phyloP scores from a whole-genome alignment of 2,329 filamentous ascomycete genomes.

The Fusarium nisikadoi region DNA sequence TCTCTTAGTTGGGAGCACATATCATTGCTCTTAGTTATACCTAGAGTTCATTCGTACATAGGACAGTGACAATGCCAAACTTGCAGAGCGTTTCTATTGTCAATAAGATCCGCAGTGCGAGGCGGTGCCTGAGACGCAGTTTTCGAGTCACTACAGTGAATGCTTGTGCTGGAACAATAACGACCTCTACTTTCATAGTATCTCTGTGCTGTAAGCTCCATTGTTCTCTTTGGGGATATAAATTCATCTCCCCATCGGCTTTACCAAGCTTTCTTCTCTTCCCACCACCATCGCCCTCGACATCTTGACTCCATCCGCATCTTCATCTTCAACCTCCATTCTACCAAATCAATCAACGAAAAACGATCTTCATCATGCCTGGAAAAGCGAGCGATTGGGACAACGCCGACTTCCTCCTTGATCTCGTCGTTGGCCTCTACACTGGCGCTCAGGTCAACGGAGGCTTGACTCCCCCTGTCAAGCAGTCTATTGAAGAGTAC shows the following conservation, averaged over 20 bases:
- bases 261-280: not conserved
- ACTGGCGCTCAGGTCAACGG: conserved; percentile 41
- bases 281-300: not conserved
- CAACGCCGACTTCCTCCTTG: conserved; percentile 48
- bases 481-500: conserved; percentile 47
- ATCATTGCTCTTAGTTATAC: not conserved
- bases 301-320: not conserved
- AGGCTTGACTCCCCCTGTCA: conserved; percentile 44
- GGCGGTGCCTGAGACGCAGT: not conserved
- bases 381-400: conserved; percentile 45
- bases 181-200: not conserved
- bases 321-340: not conserved
- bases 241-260: not conserved
- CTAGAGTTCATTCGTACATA: not conserved
- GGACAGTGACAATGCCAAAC: not conserved
- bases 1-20: not conserved
- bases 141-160: not conserved
- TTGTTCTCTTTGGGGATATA: conserved; percentile 2
- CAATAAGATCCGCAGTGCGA: not conserved
- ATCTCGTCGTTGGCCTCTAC: conserved; percentile 50
- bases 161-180: not conserved
- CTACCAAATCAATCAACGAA: not conserved
- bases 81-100: not conserved
- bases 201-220: not conserved
- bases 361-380: conserved; percentile 31